A percentile compares a stretch with the other conserved stretches of the same genome.
Conservation (phyloP, 2,329 filamentous ascomycete species). For the Fusarium phyllophilum region DNA sequence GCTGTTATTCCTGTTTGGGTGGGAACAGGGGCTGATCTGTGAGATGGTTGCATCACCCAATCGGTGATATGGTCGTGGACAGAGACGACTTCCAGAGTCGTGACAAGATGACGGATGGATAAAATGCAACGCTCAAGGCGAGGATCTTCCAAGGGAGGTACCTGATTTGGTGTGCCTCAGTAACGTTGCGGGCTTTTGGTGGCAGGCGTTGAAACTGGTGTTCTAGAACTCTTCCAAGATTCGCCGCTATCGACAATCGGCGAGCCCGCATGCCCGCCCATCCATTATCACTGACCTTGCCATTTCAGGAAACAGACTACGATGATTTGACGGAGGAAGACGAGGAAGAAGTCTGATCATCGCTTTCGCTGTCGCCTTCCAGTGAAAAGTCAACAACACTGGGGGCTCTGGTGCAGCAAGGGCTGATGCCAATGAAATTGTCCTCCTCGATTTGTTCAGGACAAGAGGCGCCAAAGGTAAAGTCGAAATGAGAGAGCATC, state of each 20-base stretch:
- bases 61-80: constrained; percentile 12
- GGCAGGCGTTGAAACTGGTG: constrained; percentile 8
- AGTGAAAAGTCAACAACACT: constrained; percentile 48
- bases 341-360: constrained; percentile 34
- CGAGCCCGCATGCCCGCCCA: constrained; percentile 32
- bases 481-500: constrained; percentile 57
- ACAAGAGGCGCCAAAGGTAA: constrained; percentile 56
- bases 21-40: constrained; percentile 23
- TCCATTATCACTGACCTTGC: constrained; percentile 32
- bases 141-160: constrained; percentile 8
- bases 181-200: constrained; percentile 9
- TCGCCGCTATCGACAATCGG: constrained; percentile 26
- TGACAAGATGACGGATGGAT: neutral
- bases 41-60: constrained; percentile 15
- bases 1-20: constrained; percentile 22
- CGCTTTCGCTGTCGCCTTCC: constrained; percentile 38
- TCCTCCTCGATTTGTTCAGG: constrained; percentile 47
- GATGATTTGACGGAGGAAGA: constrained; percentile 35
- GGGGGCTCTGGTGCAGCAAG: constrained; percentile 54
- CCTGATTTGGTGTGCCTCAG: constrained; percentile 11
- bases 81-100: constrained; percentile 10
- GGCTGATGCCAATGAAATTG: constrained; percentile 55
- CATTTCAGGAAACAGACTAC: constrained; percentile 35
- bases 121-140: constrained; percentile 8
- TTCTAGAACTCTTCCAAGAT: constrained; percentile 35